Evolutionary conservation across 2,329 filamentous ascomycete species (phyloP), one percentile per base, ranked within the genome.

Genomic region (Colletotrichum chlorophyti): DNA sequence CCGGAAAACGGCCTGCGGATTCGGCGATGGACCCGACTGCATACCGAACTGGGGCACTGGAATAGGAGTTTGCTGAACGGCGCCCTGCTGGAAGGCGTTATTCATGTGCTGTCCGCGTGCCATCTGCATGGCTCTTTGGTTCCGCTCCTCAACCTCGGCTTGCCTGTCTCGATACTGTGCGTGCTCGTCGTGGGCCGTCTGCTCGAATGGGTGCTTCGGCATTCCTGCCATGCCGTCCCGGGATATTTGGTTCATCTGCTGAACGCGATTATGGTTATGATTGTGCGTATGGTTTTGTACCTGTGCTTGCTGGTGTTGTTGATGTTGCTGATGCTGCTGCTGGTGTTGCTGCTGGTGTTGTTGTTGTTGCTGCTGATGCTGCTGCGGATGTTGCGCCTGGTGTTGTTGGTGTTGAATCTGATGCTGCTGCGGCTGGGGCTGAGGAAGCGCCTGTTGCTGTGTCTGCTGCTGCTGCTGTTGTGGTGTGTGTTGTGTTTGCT

Each of bases 381-480:
- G 35, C 17, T 35, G 61, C 35, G 50, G 50, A 29, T 58, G 53
- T 6, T 61, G 54, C 11, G 60, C 63, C 17, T 58, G 62, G 34
- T 61, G 63, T 15, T 59, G 53, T 23, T 63, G 58, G 24, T 47
- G 38, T 23, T 58, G 54, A 3, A 50, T 50, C 41, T 68, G 66
- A 3, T 67, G 64, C 27, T 66, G 47, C 27, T 65, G 60, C 21
- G 66, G 68, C 21, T 66, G 66, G 21, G 65, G 53, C 7, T 62
- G 64, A 7, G 60, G 63, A 7, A 57, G 63, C 45, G 32, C 26
- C 48, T 55, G 58, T 35, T 61, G 60, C 32, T 63, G 64, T 12
- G 68, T 65, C 14, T 65, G 50, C 14, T 55, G 49, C 2, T 43
- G 31, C 6, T 46, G 53, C 23, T 62, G 54, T 23, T 42, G 51